Evolutionary conservation across 345 rosid species (phyloP).

Genomic region (Iberis pinnata): DNA sequence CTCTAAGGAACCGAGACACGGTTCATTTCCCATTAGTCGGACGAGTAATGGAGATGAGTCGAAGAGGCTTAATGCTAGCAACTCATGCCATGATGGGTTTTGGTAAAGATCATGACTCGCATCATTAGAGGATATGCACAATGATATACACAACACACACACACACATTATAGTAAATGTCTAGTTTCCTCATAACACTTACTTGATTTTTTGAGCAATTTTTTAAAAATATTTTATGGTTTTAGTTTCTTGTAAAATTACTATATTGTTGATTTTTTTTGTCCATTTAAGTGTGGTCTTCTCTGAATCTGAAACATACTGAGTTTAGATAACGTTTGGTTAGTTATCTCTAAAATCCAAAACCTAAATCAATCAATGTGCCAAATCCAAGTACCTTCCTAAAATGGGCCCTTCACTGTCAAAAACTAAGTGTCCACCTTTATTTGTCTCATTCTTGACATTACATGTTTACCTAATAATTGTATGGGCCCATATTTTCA

Average conservation of each 20-base stretch:
- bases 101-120: constrained; percentile 62
- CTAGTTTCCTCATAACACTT: no score
- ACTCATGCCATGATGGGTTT: constrained; percentile 92
- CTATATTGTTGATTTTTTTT: no score
- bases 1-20: constrained; percentile 60
- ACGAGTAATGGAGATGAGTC: constrained; percentile 45
- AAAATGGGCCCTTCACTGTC: constrained; percentile 25
- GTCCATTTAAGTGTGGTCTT: no score
- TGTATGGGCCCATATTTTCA: neutral
- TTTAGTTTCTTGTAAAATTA: no score
- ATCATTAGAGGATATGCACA: no score
- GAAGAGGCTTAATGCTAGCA: constrained; percentile 73
- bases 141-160: neutral
- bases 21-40: constrained; percentile 50
- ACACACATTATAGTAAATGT: neutral
- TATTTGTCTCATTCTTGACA: constrained; percentile 8
- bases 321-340: constrained; percentile 1
- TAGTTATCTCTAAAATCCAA: no score
- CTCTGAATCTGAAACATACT: neutral
- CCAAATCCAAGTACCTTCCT: constrained; percentile 17
- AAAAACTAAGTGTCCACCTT: constrained; percentile 3
- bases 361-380: neutral
- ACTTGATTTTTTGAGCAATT: no score
- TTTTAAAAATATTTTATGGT: no score
- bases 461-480: neutral